These are phyloP conservation scores for Styphnolobium japonicum DNA, from an alignment of 306 rosid genomes.

Conservation along the genomic window DNA sequence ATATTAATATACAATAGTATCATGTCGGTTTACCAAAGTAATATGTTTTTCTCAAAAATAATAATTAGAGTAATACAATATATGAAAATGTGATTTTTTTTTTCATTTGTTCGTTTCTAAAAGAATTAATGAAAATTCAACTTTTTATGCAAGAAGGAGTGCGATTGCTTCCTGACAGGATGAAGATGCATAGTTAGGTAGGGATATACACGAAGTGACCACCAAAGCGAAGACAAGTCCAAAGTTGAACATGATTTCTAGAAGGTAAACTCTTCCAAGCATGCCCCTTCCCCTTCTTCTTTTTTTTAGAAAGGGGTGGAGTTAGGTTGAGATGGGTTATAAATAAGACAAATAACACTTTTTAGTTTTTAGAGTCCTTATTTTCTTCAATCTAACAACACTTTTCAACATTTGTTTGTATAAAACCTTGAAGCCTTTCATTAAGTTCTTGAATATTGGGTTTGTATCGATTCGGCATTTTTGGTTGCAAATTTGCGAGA, in stretches of 20 bases:
- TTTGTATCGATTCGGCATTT: too few relatives aligned
- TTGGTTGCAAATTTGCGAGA: neutral
- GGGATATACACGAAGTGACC: neutral
- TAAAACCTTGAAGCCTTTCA: neutral
- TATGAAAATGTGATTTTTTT: neutral
- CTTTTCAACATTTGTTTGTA: neutral
- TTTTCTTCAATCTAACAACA: neutral
- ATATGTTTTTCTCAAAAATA: too few relatives aligned
- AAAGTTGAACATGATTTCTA: slow-evolving; percentile 7
- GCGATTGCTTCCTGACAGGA: neutral
- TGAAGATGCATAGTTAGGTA: neutral
- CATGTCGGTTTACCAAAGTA: too few relatives aligned
- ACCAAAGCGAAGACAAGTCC: slow-evolving; percentile 16
- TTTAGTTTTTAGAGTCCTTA: neutral
- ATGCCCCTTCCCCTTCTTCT: neutral
- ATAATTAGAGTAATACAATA: too few relatives aligned
- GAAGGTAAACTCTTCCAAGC: neutral
- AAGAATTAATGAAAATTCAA: neutral
- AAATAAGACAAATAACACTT: slow-evolving; percentile 13
- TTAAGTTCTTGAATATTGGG: too few relatives aligned
- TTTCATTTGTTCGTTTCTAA: neutral
- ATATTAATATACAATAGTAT: too few relatives aligned
- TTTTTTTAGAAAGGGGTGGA: neutral
- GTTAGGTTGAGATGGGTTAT: neutral
- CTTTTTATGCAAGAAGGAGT: neutral